These are phyloP conservation scores for Orychophragmus violaceus DNA, from an alignment of 345 rosid species.

Conservation along the genomic window DNA sequence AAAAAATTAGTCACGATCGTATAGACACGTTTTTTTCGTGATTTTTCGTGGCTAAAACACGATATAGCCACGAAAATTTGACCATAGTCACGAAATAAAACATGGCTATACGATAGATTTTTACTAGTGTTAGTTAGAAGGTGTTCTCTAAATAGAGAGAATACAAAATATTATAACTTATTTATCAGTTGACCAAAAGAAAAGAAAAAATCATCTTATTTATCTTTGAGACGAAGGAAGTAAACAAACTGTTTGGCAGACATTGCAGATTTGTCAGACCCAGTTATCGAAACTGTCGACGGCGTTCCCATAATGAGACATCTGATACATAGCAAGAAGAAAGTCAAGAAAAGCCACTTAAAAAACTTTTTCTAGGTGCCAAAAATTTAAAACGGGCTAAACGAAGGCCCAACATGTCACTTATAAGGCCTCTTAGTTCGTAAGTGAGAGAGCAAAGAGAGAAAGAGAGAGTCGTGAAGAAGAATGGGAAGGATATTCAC, in stretches of 20 bases:
- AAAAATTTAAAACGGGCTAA: background rate
- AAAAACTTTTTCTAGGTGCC: background rate
- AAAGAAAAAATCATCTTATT: too few relatives aligned
- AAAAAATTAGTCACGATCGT: too few relatives aligned
- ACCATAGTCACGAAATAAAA: too few relatives aligned
- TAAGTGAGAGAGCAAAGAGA: background rate
- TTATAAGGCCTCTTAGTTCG: slow-evolving; percentile 3
- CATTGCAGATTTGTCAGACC: background rate
- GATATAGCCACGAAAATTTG: too few relatives aligned
- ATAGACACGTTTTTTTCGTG: too few relatives aligned
- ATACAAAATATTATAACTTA: too few relatives aligned
- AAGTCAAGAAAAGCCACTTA: slow-evolving; percentile 6
- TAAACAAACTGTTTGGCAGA: background rate
- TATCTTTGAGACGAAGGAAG: background rate
- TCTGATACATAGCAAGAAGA: background rate
- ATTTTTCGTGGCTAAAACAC: too few relatives aligned
- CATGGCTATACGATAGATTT: too few relatives aligned
- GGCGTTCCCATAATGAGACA: background rate
- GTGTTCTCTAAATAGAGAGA: too few relatives aligned
- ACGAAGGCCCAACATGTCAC: background rate
- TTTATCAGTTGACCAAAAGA: too few relatives aligned
- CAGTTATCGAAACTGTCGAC: background rate
- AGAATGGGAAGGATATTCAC: slow-evolving; percentile 75
- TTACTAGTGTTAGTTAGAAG: too few relatives aligned
- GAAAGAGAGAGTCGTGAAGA: background rate